Evolutionary conservation across 1,139 yeast genomes (phyloP).

Genomic region (Suhomyces anneliseae): DNA sequence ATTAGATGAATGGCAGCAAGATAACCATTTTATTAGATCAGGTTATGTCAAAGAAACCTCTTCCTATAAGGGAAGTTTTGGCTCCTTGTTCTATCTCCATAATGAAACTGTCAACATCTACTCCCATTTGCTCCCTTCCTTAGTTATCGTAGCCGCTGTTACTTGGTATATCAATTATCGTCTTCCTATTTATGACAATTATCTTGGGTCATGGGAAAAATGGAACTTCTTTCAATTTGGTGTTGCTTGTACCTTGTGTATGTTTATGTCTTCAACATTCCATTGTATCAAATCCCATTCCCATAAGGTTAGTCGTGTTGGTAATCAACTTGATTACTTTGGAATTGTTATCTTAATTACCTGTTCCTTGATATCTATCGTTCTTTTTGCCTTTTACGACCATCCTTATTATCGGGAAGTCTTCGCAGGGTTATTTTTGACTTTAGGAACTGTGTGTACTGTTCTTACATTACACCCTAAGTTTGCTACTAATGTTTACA

Average conservation of each 20-base stretch:
- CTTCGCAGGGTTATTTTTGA: conserved; percentile 51
- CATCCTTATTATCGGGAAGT: conserved; percentile 35
- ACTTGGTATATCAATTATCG: conserved; percentile 24
- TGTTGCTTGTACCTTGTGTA: conserved; percentile 50
- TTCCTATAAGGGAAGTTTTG: conserved; percentile 50
- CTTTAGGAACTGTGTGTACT: conserved; percentile 63
- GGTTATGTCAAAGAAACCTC: conserved; percentile 77
- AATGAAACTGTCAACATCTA: conserved; percentile 85
- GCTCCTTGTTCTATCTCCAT: conserved; percentile 67
- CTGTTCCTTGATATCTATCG: conserved; percentile 70
- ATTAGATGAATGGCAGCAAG: conserved; percentile 82
- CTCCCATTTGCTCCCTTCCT: conserved; percentile 74
- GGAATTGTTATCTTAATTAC: conserved; percentile 81
- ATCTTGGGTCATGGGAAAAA: conserved; percentile 43
- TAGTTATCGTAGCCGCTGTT: conserved; percentile 32
- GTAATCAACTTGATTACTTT: conserved; percentile 82
- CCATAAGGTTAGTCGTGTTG: conserved; percentile 54
- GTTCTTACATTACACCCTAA: conserved; percentile 61
- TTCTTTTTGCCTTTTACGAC: conserved; percentile 67
- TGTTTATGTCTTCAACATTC: conserved; percentile 72
- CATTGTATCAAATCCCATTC: conserved; percentile 83
- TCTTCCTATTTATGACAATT: conserved; percentile 44
- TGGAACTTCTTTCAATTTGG: conserved; percentile 42
- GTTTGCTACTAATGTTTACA: conserved; percentile 68
- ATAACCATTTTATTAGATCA: conserved; percentile 70